Conservation (phyloP, 2,329 filamentous ascomycete genomes). For the Scedosporium apiospermum region DNA sequence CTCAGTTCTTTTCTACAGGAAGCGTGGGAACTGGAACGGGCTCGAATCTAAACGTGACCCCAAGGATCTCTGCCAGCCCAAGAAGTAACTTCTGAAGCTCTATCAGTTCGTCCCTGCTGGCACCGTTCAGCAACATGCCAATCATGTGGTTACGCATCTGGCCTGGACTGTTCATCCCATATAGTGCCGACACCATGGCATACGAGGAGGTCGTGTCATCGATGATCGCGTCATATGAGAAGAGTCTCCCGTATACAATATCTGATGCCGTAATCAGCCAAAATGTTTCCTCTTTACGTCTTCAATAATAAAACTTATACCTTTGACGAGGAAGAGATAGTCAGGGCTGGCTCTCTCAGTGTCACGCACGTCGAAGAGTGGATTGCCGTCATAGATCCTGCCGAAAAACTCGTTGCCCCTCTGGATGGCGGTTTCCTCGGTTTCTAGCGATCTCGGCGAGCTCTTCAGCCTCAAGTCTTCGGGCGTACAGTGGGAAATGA, state of each 20-base stretch:
- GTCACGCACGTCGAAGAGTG: slow-evolving; percentile 10
- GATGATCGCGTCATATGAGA: slow-evolving; percentile 2
- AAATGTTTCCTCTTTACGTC: not conserved
- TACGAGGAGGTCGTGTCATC: not conserved
- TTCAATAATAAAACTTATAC: not conserved
- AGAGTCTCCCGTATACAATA: slow-evolving; percentile 8
- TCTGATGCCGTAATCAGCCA: not conserved
- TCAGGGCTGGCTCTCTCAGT: slow-evolving; percentile 11
- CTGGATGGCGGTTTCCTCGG: slow-evolving; percentile 3
- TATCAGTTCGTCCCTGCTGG: slow-evolving; percentile 3
- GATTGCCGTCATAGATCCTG: slow-evolving; percentile 10
- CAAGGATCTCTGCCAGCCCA: slow-evolving; percentile 3
- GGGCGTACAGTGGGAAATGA: slow-evolving; percentile 8
- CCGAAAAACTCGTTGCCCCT: slow-evolving; percentile 9
- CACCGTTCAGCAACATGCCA: slow-evolving; percentile 9
- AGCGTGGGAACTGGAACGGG: slow-evolving; percentile 6
- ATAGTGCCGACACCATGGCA: not conserved
- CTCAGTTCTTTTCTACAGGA: not conserved
- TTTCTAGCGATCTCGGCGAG: slow-evolving; percentile 8
- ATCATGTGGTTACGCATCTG: slow-evolving; percentile 10
- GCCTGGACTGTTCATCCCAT: slow-evolving; percentile 6
- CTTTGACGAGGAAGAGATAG: slow-evolving; percentile 12
- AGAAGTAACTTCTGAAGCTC: slow-evolving; percentile 7
- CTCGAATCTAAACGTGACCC: slow-evolving; percentile 1
- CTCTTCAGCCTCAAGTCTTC: slow-evolving; percentile 6